These are phyloP conservation scores for Prunus yedoensis DNA, from an alignment of 331 rosid species.

Conservation along the genomic window DNA sequence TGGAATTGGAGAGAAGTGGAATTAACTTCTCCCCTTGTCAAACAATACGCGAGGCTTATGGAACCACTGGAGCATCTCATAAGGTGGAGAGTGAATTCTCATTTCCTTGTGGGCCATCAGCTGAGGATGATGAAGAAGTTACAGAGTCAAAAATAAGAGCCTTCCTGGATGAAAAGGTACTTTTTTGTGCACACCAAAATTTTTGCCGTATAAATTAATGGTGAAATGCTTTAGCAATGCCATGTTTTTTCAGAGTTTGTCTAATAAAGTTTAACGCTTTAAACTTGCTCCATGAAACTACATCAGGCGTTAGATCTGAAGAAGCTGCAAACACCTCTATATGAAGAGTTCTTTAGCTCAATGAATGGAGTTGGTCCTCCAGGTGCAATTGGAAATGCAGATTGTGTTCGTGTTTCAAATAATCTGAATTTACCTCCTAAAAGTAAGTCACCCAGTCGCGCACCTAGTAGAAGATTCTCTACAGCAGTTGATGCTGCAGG, in stretches of 20 bases:
- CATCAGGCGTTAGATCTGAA: constrained; percentile 74
- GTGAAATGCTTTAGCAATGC: constrained; percentile 6
- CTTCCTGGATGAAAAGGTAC: constrained; percentile 77
- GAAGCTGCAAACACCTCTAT: constrained; percentile 79
- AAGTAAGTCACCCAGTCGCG: constrained; percentile 53
- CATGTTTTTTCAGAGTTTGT: constrained; percentile 6
- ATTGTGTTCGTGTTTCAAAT: constrained; percentile 39
- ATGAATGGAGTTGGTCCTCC: constrained; percentile 48
- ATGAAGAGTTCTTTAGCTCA: constrained; percentile 65
- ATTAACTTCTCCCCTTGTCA: constrained; percentile 39
- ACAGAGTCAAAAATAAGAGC: constrained; percentile 79
- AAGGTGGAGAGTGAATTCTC: constrained; percentile 42
- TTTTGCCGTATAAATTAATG: constrained; percentile 2
- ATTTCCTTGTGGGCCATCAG: constrained; percentile 54
- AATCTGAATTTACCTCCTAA: constrained; percentile 47
- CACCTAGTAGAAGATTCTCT: constrained; percentile 54
- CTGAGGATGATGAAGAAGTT: constrained; percentile 81
- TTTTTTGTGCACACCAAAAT: neutral
- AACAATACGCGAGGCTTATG: constrained; percentile 33
- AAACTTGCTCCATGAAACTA: constrained; percentile 22
- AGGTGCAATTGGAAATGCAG: constrained; percentile 30
- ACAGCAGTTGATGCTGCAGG: constrained; percentile 40
- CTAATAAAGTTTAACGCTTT: constrained; percentile 15
- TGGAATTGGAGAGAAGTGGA: constrained; percentile 43
- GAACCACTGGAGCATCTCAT: constrained; percentile 32